Base-by-base conservation (phyloP, 805 yeast species). In the Saccharomycopsis capsularis region DNA sequence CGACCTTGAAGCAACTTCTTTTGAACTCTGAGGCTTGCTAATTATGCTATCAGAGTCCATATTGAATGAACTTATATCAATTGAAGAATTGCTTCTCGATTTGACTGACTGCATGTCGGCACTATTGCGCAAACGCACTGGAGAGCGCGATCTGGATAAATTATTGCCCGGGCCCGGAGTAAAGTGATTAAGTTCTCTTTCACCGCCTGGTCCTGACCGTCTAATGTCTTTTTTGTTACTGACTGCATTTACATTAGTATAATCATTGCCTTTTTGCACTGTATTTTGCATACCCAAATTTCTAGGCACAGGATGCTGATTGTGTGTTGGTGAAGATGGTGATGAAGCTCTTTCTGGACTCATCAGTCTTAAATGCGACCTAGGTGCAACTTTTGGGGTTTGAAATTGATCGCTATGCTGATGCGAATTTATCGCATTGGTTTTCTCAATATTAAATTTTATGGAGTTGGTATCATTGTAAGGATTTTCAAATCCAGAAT, bases 41-140 rank as follows among this genome's bases (percentile, higher is more conserved):
- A 43, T 43, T 3, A 32, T 11, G 11, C 25, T 43, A 16, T 43
- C 46, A 9, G 46, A 34, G 16, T 43, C 46, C 3, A 16, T 5
- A 23, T 43, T 43, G 32, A 43, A 43, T 19, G 34, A 27, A 27
- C 34, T 36, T 13, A 43, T 29, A 13, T 29, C 32, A 29, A 29
- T 29, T 29, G 32, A 29, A 29, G 32, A 29, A 13, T 29, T 13
- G 32, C 13, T 29, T 13, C 32, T 7, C 11, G 32, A 29, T 13
- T 29, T 32, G 21, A 22, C 39, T 11, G 3, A 23, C 25, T 43
- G 19, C 4, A 27, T 29, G 9, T 43, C 23, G 9, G 40, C 13
- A 21, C n/a, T 37, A 18, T 37, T 11, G 9, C 23, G 7, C 13
- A 13, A 37, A 11, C 23, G 7, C 13, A 13, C 13, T 29, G 32